Conservation (phyloP, 306 rosid species). For the Argentina anserina region DNA sequence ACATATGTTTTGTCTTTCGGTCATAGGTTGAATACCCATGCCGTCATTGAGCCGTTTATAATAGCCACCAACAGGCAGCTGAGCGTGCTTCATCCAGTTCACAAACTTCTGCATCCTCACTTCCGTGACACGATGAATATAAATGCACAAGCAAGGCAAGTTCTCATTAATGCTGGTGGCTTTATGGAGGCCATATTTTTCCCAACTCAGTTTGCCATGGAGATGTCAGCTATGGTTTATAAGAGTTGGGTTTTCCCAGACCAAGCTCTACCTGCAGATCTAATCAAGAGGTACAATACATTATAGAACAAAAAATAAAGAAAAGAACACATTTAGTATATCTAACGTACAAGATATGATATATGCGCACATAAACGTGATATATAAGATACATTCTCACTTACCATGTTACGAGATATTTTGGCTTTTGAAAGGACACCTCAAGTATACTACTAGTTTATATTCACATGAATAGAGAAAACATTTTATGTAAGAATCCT, state of each 20-base stretch:
- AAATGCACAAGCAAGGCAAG: conserved; percentile 39
- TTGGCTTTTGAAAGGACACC: no score
- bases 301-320: no score
- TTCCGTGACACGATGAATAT: conserved; percentile 44
- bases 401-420: no score
- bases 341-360: no score
- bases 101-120: conserved; percentile 41
- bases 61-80: conserved; percentile 44
- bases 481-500: no score
- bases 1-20: neutral
- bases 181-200: conserved; percentile 36
- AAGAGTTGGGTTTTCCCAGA: conserved; percentile 38
- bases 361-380: no score
- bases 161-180: conserved; percentile 39
- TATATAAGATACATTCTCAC: no score
- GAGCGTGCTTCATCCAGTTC: conserved; percentile 37
- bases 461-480: no score
- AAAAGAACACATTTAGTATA: no score
- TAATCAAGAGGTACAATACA: conserved; percentile 37
- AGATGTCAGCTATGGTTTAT: conserved; percentile 32
- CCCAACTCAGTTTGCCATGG: conserved; percentile 32
- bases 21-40: conserved; percentile 64
- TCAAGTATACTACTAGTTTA: no score
- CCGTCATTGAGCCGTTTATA: conserved; percentile 58
- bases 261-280: conserved; percentile 42